Base-by-base conservation (phyloP, 257 asterid species). In the Gentiana macrophylla region DNA sequence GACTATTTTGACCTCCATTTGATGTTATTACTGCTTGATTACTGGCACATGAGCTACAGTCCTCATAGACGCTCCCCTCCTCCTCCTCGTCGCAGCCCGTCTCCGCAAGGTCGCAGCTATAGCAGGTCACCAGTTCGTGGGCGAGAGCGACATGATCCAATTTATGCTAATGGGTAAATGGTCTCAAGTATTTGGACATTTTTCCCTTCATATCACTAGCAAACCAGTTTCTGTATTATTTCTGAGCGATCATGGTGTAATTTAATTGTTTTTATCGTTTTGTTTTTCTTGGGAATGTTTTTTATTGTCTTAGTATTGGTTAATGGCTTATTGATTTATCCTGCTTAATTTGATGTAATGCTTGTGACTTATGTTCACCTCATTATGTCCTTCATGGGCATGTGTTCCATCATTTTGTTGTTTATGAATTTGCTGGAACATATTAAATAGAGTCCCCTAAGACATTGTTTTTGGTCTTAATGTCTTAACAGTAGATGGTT, bases 71-170 rank as follows among this genome's bases (percentile, higher is more conserved):
- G 83, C 61, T 80, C 93, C 49, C n/a, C n/a, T n/a, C 8, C 46
- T 5, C 46, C 95, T 59, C 74, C 86, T 1, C 93, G 93, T 48
- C 93, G 93, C 64, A 86, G 95, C 65, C 36, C 78, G 46, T 86
- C 97, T 38, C 97, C 95, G 6, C 80, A 92, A 54, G 83, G 83
- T 32, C 94, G 91, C 72, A 78, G 86, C 86, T 73, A 72, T 62
- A 89, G 94, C 72, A 73, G 83, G 66, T 89, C 97, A 5, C 94
- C 97, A 38, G 79, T 74, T 55, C 94, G 88, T 38, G 90, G 84
- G 45, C 78, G 94, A 32, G 94, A n/a, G n/a, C n/a, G n/a, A n/a
- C n/a, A 86, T 49, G 95, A 89, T 69, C 73, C 69, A 55, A 82
- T 86, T 46, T 80, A 70, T 75, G 69, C 87, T 51, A 86, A 89